Percentiles rank a stretch among this genome's conserved stretches.
These are phyloP conservation scores for Rhizopus stolonifer DNA, from an alignment of 371 early-diverging fungal genomes.

Conservation along the genomic window DNA sequence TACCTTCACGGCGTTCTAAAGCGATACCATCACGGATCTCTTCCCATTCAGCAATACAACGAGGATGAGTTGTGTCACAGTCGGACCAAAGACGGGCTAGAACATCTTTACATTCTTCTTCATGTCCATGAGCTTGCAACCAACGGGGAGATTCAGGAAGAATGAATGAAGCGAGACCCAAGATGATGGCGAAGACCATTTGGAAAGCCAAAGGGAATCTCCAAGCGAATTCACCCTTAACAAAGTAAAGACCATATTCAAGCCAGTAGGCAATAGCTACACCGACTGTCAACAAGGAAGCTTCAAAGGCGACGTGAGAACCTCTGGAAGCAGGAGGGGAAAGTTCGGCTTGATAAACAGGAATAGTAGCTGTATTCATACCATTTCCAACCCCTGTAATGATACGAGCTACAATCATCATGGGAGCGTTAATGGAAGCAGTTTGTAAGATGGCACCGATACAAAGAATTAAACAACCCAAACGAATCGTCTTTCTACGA, in stretches of 20 bases:
- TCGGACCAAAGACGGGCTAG: conserved; percentile 49
- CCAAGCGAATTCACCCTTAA: conserved; percentile 40
- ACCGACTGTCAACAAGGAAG: conserved; percentile 36
- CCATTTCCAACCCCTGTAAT: conserved; percentile 48
- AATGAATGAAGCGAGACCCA: conserved; percentile 29
- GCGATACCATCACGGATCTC: conserved; percentile 51
- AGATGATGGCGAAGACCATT: conserved; percentile 22
- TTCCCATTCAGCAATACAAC: conserved; percentile 46
- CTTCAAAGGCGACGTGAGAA: conserved; percentile 42
- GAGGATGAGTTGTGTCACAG: conserved; percentile 44
- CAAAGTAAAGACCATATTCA: conserved; percentile 44
- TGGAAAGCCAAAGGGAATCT: conserved; percentile 42
- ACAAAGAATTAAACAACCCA: conserved; percentile 33
- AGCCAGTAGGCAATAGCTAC: conserved; percentile 44
- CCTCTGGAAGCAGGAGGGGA: conserved; percentile 69
- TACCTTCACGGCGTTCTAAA: conserved; percentile 45
- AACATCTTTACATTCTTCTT: conserved; percentile 40
- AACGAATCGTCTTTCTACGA: conserved; percentile 38
- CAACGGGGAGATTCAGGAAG: conserved; percentile 42
- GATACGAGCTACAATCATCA: conserved; percentile 38
- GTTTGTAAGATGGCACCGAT: conserved; percentile 43
- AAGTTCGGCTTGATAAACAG: conserved; percentile 54
- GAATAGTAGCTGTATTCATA: conserved; percentile 39
- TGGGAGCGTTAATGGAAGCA: conserved; percentile 31
- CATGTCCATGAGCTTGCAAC: conserved; percentile 47